Conservation (phyloP, 768 basidiomycete species). For the Cystofilobasidium ferigula region DNA sequence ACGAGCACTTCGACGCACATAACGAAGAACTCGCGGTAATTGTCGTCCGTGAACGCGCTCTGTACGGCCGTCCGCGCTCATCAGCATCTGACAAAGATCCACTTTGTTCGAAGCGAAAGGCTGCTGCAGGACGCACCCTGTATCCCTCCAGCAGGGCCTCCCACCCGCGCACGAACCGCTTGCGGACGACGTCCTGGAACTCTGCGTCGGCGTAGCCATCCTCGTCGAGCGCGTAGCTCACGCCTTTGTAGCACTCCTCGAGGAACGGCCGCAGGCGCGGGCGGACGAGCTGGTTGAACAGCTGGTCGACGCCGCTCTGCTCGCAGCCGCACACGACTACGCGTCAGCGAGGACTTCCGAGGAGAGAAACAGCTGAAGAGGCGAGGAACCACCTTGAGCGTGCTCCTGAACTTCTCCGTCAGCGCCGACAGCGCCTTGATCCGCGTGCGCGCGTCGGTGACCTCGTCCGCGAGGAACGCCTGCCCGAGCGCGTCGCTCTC, state of each 20-base stretch:
- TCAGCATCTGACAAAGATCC: no score
- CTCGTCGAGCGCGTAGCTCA: conserved; percentile 79
- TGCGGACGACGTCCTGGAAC: conserved; percentile 71
- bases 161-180: conserved; percentile 84
- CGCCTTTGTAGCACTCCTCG: conserved; percentile 78
- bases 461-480: conserved; percentile 28
- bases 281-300: conserved; percentile 87
- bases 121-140: conserved; percentile 47
- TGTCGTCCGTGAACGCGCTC: conserved; percentile 77
- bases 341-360: not conserved
- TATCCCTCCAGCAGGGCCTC: conserved; percentile 75
- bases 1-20: conserved; percentile 76
- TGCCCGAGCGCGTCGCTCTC: conserved; percentile 44
- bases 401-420: conserved; percentile 52
- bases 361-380: not conserved
- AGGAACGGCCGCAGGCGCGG: conserved; percentile 75
- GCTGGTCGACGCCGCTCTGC: conserved; percentile 75
- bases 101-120: not conserved
- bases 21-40: conserved; percentile 75
- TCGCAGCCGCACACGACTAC: not conserved
- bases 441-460: conserved; percentile 20
- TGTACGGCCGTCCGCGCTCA: no score
- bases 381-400: conserved; percentile 50
- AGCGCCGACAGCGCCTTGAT: conserved; percentile 24
- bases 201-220: conserved; percentile 73